Percentiles rank a stretch among this genome's conserved stretches.
phyloP scores from a whole-genome alignment of 1,139 yeast species.

The Hemisphaericaspora subhashii region DNA sequence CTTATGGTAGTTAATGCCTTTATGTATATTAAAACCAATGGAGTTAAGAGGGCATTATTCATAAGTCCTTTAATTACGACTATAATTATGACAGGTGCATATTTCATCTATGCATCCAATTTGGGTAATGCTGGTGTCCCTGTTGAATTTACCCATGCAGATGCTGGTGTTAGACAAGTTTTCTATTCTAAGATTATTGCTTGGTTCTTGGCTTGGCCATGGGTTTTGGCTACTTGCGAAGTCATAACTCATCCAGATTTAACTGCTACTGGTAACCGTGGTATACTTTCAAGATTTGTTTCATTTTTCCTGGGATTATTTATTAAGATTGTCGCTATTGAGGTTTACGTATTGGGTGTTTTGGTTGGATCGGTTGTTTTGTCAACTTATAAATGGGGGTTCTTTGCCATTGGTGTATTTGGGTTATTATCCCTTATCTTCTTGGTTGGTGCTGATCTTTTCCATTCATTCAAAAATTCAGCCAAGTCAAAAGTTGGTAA shows the following conservation, averaged over 20 bases:
- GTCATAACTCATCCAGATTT: constrained; percentile 40
- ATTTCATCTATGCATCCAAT: constrained; percentile 66
- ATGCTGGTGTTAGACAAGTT: constrained; percentile 51
- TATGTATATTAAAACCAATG: constrained; percentile 34
- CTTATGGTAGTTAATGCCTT: constrained; percentile 42
- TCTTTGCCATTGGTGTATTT: constrained; percentile 43
- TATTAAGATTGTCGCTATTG: constrained; percentile 42
- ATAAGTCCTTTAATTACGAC: constrained; percentile 46
- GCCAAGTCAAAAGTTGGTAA: constrained; percentile 22
- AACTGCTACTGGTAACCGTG: constrained; percentile 16
- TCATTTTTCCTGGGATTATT: constrained; percentile 25
- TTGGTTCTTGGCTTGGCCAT: constrained; percentile 66
- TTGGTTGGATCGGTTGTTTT: constrained; percentile 54
- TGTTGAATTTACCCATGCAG: constrained; percentile 57
- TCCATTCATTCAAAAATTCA: constrained; percentile 12
- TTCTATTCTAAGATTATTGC: constrained; percentile 67
- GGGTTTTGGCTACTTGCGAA: constrained; percentile 48
- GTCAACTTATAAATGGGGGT: constrained; percentile 70
- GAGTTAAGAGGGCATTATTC: constrained; percentile 42
- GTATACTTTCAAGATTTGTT: constrained; percentile 25
- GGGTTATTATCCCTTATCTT: constrained; percentile 40
- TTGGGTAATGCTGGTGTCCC: constrained; percentile 60
- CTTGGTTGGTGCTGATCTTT: constrained; percentile 22
- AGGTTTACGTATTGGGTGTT: constrained; percentile 52
- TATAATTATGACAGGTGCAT: constrained; percentile 49